A percentile compares a stretch with the other conserved stretches of the same genome.
These are phyloP conservation scores for Themeda triandra DNA, from an alignment of 176 grass and related monocot genomes.

Conservation along the genomic window DNA sequence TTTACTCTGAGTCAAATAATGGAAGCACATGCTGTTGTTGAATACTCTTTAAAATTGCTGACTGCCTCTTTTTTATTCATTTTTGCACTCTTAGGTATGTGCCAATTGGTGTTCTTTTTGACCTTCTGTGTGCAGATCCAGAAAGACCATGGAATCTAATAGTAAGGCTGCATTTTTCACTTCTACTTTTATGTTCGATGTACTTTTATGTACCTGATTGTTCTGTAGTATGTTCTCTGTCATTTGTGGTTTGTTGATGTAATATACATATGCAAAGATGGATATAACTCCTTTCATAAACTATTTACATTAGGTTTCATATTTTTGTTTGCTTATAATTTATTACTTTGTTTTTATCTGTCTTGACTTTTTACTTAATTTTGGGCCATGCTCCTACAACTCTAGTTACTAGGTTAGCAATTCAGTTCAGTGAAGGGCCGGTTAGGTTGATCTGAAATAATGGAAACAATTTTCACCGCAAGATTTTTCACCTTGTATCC, in stretches of 20 bases:
- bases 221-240: neutral
- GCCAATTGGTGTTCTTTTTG: constrained; percentile 95
- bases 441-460: neutral
- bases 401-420: neutral
- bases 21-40: neutral
- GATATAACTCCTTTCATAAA: neutral
- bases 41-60: neutral
- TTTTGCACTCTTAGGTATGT: constrained; percentile 62
- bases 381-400: neutral
- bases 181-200: neutral
- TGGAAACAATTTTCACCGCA: neutral
- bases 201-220: neutral
- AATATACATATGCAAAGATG: neutral
- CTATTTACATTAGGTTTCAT: neutral
- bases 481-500: neutral
- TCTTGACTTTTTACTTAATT: neutral
- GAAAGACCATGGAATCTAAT: constrained; percentile 98
- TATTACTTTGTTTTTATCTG: too few relatives aligned
- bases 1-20: neutral
- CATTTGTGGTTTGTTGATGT: neutral
- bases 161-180: constrained; percentile 45
- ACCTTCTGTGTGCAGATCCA: constrained; percentile 88
- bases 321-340: too few relatives aligned
- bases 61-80: neutral
- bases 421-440: neutral